Evolutionary conservation across 2,329 filamentous ascomycete genomes (phyloP).

Genomic region (Fusarium nanum): DNA sequence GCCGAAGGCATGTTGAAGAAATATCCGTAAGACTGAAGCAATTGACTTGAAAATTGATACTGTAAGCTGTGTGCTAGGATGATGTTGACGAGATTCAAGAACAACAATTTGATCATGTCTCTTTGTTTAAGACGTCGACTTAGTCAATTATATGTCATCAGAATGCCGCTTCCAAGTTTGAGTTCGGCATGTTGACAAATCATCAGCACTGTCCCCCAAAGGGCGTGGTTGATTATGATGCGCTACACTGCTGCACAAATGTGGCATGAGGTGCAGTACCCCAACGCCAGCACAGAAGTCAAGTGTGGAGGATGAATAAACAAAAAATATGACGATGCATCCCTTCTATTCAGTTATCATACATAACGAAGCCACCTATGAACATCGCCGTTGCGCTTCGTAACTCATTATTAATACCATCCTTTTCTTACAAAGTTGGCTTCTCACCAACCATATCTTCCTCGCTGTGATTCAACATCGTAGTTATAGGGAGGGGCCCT

Average conservation of each 20-base stretch:
- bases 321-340: slow-evolving; percentile 1
- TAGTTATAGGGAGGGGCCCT: slow-evolving; percentile 49
- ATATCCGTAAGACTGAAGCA: slow-evolving; percentile 9
- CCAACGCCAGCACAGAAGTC: slow-evolving; percentile 1
- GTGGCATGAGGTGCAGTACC: not conserved
- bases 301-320: not conserved
- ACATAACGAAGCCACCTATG: slow-evolving; percentile 1
- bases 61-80: slow-evolving; percentile 10
- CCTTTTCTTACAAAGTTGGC: slow-evolving; percentile 1
- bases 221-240: slow-evolving; percentile 29
- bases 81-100: slow-evolving; percentile 2
- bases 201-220: slow-evolving; percentile 5
- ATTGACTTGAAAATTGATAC: slow-evolving; percentile 12
- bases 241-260: slow-evolving; percentile 5
- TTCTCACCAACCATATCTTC: slow-evolving; percentile 46
- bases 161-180: slow-evolving; percentile 3
- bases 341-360: slow-evolving; percentile 5
- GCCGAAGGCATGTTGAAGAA: slow-evolving; percentile 45
- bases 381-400: slow-evolving; percentile 13
- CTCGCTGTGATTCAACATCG: slow-evolving; percentile 52
- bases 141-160: slow-evolving; percentile 25
- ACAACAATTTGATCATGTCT: slow-evolving; percentile 7
- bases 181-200: slow-evolving; percentile 28
- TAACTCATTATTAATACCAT: slow-evolving; percentile 31
- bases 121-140: not conserved